phyloP scores from a whole-genome alignment of 2,329 filamentous ascomycete species.

The Xylogone sp. region DNA sequence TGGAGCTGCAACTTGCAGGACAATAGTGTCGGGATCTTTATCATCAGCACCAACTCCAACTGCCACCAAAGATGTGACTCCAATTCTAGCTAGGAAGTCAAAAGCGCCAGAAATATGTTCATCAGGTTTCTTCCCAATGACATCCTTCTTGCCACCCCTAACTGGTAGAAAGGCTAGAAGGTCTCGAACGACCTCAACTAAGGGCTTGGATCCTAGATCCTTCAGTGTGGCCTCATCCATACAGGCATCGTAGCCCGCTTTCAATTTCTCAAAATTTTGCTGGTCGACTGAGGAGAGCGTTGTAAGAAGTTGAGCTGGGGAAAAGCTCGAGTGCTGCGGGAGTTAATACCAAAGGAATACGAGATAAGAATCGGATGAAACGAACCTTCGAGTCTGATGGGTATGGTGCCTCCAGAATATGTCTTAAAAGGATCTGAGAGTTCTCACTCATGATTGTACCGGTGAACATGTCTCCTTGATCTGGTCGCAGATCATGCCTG shows the following conservation, averaged over 20 bases:
- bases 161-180: slow-evolving; percentile 43
- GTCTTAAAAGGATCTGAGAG: slow-evolving; percentile 53
- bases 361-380: slow-evolving; percentile 8
- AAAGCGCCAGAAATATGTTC: slow-evolving; percentile 35
- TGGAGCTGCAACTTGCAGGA: slow-evolving; percentile 41
- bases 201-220: slow-evolving; percentile 49
- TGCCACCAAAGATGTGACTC: slow-evolving; percentile 35
- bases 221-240: slow-evolving; percentile 57
- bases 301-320: slow-evolving; percentile 34
- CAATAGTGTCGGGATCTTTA: slow-evolving; percentile 50
- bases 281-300: slow-evolving; percentile 44
- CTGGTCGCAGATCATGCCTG: slow-evolving; percentile 60
- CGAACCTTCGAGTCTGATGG: slow-evolving; percentile 35
- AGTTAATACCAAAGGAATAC: slow-evolving; percentile 6
- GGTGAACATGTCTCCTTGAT: slow-evolving; percentile 58
- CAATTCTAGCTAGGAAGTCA: slow-evolving; percentile 41
- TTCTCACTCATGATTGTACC: slow-evolving; percentile 59
- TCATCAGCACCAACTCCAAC: slow-evolving; percentile 39
- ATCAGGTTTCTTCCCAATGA: slow-evolving; percentile 15
- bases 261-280: slow-evolving; percentile 63
- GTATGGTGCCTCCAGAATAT: slow-evolving; percentile 59
- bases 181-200: slow-evolving; percentile 51
- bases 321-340: slow-evolving; percentile 46
- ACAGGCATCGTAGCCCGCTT: slow-evolving; percentile 62
- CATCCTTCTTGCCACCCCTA: slow-evolving; percentile 25